A percentile compares a stretch with the other conserved stretches of the same genome.
Evolutionary conservation across 2,329 filamentous ascomycete species (phyloP).

Genomic region (Nigrograna mackinnonii): DNA sequence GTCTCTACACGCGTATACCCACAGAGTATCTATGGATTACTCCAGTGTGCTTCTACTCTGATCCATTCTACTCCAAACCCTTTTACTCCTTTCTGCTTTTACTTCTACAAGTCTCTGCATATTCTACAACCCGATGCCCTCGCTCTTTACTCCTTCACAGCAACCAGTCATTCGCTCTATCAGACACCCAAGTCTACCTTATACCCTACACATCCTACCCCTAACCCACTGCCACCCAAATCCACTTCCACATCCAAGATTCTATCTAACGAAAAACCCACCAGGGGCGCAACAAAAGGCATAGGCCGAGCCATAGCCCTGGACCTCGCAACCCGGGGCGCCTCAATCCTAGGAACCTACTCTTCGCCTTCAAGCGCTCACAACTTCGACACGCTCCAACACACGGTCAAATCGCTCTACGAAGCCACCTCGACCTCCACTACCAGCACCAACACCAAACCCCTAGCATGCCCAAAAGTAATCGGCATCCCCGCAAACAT

Average conservation of each 20-base stretch:
- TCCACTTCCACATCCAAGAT: not conserved
- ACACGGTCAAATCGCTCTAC: constrained; percentile 22
- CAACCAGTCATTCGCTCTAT: too few relatives aligned
- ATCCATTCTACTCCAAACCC: too few relatives aligned
- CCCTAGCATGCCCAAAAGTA: constrained; percentile 12
- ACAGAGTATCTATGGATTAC: too few relatives aligned
- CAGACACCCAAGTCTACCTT: not conserved
- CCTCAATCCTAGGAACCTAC: constrained; percentile 33
- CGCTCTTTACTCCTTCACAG: too few relatives aligned
- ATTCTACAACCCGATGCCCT: too few relatives aligned
- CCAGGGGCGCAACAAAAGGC: constrained; percentile 30
- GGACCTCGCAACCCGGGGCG: constrained; percentile 29
- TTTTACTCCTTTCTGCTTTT: not conserved
- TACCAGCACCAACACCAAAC: not conserved
- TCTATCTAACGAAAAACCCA: not conserved
- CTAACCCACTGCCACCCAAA: not conserved
- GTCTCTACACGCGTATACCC: too few relatives aligned
- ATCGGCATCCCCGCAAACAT: constrained; percentile 26
- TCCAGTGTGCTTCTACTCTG: too few relatives aligned
- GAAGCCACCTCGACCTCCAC: not conserved
- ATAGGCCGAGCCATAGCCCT: constrained; percentile 33
- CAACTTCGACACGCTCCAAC: constrained; percentile 25
- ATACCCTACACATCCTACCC: not conserved
- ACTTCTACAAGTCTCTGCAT: not conserved
- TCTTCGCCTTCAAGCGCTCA: constrained; percentile 23